phyloP scores from a whole-genome alignment of 2,329 filamentous ascomycete genomes.

The Diaporthe ilicicola region DNA sequence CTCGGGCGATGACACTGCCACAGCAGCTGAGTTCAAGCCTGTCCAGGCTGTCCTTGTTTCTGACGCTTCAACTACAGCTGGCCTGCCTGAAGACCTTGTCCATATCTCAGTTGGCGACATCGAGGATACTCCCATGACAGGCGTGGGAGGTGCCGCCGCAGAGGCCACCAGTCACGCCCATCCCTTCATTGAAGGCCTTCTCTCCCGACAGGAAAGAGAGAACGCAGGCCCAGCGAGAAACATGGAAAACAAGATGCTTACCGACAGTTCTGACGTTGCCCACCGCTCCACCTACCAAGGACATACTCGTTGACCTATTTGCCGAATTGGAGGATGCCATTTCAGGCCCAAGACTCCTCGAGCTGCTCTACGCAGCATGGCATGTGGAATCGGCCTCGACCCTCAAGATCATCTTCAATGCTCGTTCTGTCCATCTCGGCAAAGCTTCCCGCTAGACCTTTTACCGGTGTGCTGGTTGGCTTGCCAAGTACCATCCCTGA shows the following conservation, averaged over 20 bases:
- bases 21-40: slow-evolving; percentile 24
- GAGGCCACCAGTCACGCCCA: slow-evolving; percentile 25
- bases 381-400: slow-evolving; percentile 54
- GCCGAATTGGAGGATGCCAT: slow-evolving; percentile 55
- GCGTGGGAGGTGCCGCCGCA: neutral
- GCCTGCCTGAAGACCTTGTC: slow-evolving; percentile 26
- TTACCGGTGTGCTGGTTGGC: slow-evolving; percentile 65
- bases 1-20: neutral
- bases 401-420: slow-evolving; percentile 68
- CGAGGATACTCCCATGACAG: neutral
- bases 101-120: slow-evolving; percentile 12
- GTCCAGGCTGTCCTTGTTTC: slow-evolving; percentile 30
- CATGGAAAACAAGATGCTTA: slow-evolving; percentile 57
- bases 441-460: slow-evolving; percentile 60
- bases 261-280: slow-evolving; percentile 60
- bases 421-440: slow-evolving; percentile 68
- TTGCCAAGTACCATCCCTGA: slow-evolving; percentile 63
- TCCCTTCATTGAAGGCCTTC: slow-evolving; percentile 47
- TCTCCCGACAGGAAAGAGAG: slow-evolving; percentile 34
- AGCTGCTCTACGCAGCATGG: slow-evolving; percentile 60
- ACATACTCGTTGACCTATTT: slow-evolving; percentile 62
- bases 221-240: neutral
- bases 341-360: slow-evolving; percentile 46
- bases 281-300: slow-evolving; percentile 54
- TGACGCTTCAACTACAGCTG: slow-evolving; percentile 31